phyloP scores from a whole-genome alignment of 768 basidiomycete species.

The Hygrophorus pudorinus region DNA sequence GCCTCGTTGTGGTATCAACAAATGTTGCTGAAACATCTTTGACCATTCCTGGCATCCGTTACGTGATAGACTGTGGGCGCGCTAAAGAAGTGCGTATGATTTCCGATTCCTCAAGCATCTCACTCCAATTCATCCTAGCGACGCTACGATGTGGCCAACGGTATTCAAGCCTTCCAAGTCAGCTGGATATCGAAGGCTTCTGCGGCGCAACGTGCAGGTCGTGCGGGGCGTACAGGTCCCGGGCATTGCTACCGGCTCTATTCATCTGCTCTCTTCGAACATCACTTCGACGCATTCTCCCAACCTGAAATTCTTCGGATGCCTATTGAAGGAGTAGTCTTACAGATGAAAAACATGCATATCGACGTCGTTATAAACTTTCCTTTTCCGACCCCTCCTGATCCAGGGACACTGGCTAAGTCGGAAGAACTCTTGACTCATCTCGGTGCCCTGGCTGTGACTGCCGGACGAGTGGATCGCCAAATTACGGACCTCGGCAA shows the following conservation, averaged over 20 bases:
- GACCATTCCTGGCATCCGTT: conserved; percentile 94
- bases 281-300: conserved; percentile 82
- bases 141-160: conserved; percentile 67
- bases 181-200: conserved; percentile 95
- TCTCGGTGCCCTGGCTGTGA: conserved; percentile 66
- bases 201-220: conserved; percentile 87
- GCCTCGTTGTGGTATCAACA: conserved; percentile 90
- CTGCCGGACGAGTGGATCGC: conserved; percentile 26
- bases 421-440: conserved; percentile 76
- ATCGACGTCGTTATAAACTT: conserved; percentile 96
- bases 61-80: conserved; percentile 94
- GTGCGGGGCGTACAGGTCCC: conserved; percentile 95
- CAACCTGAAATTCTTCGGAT: conserved; percentile 89
- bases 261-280: conserved; percentile 90
- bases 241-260: conserved; percentile 98
- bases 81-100: conserved; percentile 69
- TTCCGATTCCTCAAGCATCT: not conserved
- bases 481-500: conserved; percentile 86
- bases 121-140: conserved; percentile 35
- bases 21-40: conserved; percentile 97
- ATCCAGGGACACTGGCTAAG: conserved; percentile 59
- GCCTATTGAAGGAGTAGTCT: conserved; percentile 92
- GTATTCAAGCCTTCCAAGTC: conserved; percentile 88
- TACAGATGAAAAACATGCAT: conserved; percentile 99
- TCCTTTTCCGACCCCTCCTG: conserved; percentile 95